Conservation (phyloP, 345 rosid species). For the Fremontodendron californicum region DNA sequence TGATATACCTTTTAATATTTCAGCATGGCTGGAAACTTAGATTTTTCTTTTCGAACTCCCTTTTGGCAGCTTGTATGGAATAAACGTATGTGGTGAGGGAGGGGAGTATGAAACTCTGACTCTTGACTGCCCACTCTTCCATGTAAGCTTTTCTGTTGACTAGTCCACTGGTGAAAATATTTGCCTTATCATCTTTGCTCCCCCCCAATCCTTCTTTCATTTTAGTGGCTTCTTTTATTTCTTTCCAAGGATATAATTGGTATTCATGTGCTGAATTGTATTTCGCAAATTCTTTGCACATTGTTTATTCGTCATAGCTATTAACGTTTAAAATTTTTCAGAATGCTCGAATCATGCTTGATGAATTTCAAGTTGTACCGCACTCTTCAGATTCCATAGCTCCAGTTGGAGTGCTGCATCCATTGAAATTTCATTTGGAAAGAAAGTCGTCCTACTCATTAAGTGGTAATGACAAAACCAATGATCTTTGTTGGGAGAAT, state of each 20-base stretch:
- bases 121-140: slow-evolving; percentile 91
- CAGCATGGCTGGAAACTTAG: background rate
- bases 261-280: background rate
- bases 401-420: slow-evolving; percentile 91
- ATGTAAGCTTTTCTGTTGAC: slow-evolving; percentile 39
- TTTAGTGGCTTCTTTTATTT: background rate
- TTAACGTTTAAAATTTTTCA: slow-evolving; percentile 29
- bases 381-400: slow-evolving; percentile 91
- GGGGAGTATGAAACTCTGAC: slow-evolving; percentile 97
- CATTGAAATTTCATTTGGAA: slow-evolving; percentile 68
- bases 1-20: background rate
- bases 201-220: background rate
- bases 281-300: slow-evolving; percentile 8
- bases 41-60: background rate
- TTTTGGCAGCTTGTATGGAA: slow-evolving; percentile 68
- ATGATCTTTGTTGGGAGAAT: slow-evolving; percentile 28
- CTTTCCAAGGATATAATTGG: background rate
- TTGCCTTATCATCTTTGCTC: background rate
- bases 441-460: slow-evolving; percentile 37
- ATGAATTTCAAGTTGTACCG: slow-evolving; percentile 65
- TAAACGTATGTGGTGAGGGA: slow-evolving; percentile 98
- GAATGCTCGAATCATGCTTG: slow-evolving; percentile 83
- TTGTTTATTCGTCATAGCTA: slow-evolving; percentile 7
- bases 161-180: slow-evolving; percentile 10
- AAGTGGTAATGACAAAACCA: slow-evolving; percentile 14